These are phyloP conservation scores for Syzygium syzygioides DNA, from an alignment of 441 rosid species.

Conservation along the genomic window DNA sequence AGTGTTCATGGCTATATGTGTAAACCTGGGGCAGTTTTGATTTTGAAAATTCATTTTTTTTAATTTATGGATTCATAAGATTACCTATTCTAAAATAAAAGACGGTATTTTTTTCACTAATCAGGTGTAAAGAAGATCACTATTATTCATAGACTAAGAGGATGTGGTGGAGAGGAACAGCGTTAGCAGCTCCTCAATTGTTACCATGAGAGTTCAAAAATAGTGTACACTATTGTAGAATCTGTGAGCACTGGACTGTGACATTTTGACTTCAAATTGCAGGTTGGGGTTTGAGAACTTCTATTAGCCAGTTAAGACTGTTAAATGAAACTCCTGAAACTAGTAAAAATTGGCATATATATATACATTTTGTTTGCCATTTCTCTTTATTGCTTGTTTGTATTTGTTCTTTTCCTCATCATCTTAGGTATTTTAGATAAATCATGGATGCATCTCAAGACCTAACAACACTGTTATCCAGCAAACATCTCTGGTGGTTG, in stretches of 20 bases:
- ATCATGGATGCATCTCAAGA: too few relatives aligned
- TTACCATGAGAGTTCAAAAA: not conserved
- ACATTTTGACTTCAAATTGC: not conserved
- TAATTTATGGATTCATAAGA: too few relatives aligned
- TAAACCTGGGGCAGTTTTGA: not conserved
- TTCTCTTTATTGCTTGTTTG: not conserved
- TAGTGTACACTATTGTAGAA: not conserved
- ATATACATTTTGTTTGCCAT: too few relatives aligned
- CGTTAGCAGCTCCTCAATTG: not conserved
- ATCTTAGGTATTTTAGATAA: not conserved
- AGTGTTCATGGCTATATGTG: not conserved
- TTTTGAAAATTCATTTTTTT: too few relatives aligned
- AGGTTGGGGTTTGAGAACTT: not conserved
- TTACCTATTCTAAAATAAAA: too few relatives aligned
- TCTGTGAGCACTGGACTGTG: not conserved
- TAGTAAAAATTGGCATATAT: not conserved
- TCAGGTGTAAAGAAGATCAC: not conserved
- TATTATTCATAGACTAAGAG: not conserved
- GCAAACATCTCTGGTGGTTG: too few relatives aligned
- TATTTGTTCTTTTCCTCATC: not conserved
- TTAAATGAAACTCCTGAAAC: not conserved
- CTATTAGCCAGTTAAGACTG: not conserved
- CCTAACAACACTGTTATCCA: too few relatives aligned
- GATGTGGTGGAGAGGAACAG: rapidly evolving
- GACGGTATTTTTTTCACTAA: too few relatives aligned